Evolutionary conservation across 305 asterid genomes (phyloP).

Genomic region (Rubia occidens): DNA sequence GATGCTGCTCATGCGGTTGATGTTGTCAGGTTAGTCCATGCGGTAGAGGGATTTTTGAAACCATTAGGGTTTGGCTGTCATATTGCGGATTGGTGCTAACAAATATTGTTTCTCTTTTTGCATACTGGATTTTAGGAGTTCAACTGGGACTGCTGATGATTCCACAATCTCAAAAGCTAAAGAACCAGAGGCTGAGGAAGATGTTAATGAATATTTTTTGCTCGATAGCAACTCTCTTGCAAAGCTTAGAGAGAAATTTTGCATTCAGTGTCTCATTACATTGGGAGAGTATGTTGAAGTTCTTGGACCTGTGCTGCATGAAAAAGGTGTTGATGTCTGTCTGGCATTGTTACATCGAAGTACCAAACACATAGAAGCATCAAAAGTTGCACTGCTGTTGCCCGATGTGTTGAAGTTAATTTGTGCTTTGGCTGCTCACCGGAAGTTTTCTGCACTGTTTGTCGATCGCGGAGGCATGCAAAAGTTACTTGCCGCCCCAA

Average conservation of each 20-base stretch:
- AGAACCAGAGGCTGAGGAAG: conserved; percentile 52
- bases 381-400: conserved; percentile 38
- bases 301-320: conserved; percentile 96
- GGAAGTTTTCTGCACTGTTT: conserved; percentile 85
- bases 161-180: conserved; percentile 40
- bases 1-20: conserved; percentile 83
- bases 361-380: conserved; percentile 58
- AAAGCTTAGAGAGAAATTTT: conserved; percentile 79
- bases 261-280: conserved; percentile 81
- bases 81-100: conserved; percentile 15
- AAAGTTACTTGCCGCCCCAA: conserved; percentile 75
- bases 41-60: conserved; percentile 11
- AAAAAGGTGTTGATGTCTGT: conserved; percentile 96
- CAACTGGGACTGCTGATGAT: conserved; percentile 43
- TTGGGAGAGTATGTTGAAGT: conserved; percentile 98
- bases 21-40: conserved; percentile 49
- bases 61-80: conserved; percentile 8
- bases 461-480: conserved; percentile 97
- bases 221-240: conserved; percentile 61
- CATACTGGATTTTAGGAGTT: conserved; percentile 33
- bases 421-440: conserved; percentile 91
- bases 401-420: conserved; percentile 90
- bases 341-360: conserved; percentile 70
- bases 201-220: conserved; percentile 48
- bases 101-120: neutral